phyloP scores from a whole-genome alignment of 305 asterid genomes.

The Solanum hybrid region DNA sequence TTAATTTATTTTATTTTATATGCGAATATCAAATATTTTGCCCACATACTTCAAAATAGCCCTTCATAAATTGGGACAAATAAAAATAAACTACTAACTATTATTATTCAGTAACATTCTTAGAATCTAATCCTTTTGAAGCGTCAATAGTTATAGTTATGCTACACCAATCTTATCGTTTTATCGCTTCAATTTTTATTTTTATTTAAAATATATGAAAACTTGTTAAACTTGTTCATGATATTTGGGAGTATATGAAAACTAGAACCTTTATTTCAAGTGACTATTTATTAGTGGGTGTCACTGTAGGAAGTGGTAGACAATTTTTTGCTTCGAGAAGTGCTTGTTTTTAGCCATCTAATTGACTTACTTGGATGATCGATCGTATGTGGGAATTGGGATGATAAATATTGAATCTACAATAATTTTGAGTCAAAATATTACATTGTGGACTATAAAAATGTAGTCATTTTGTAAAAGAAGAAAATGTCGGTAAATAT shows the following conservation, averaged over 20 bases:
- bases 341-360: not conserved
- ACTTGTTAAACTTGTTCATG: not conserved
- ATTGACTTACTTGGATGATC: not conserved
- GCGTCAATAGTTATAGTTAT: not conserved
- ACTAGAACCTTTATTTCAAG: not conserved
- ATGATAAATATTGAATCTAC: not conserved
- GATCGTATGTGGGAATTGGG: not conserved
- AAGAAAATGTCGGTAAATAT: not conserved
- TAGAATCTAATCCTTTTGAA: not conserved
- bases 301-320: not conserved
- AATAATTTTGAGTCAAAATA: not conserved
- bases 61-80: not conserved
- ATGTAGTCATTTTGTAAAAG: not conserved
- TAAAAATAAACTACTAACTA: not conserved
- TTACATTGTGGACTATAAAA: not conserved
- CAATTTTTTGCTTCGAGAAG: not conserved
- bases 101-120: not conserved
- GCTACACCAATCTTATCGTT: not conserved
- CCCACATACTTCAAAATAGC: not conserved
- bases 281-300: not conserved
- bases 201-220: not conserved
- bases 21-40: not conserved
- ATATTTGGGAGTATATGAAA: not conserved
- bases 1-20: too few relatives aligned
- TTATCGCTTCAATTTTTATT: not conserved